phyloP scores from a whole-genome alignment of 345 rosid species.

The Raphanus sativus region DNA sequence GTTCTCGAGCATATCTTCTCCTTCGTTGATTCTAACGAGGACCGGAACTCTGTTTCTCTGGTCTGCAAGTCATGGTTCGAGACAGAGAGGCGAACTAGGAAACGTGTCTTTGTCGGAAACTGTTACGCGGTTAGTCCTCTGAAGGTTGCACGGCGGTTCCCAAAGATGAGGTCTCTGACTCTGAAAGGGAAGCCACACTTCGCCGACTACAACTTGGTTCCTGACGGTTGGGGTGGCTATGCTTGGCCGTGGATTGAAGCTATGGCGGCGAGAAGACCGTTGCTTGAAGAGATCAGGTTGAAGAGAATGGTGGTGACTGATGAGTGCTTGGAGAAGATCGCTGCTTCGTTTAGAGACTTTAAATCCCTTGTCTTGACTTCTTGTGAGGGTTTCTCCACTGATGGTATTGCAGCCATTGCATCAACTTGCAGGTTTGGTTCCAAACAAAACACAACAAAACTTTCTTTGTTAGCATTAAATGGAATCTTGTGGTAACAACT shows the following conservation, averaged over 20 bases:
- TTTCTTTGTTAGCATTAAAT: background rate
- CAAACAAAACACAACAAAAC: background rate
- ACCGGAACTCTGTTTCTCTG: background rate
- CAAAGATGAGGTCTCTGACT: background rate
- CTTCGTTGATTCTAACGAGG: background rate
- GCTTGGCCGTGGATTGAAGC: conserved; percentile 2
- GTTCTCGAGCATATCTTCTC: background rate
- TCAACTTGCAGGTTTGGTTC: background rate
- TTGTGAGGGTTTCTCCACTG: background rate
- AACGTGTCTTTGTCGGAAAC: background rate
- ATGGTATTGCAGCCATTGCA: background rate
- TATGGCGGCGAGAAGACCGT: background rate
- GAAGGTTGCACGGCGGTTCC: background rate
- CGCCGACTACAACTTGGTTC: background rate
- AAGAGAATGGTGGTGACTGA: conserved; percentile 1
- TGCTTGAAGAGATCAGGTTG: background rate
- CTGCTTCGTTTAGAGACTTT: background rate
- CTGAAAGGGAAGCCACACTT: background rate
- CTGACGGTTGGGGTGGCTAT: conserved; percentile 1
- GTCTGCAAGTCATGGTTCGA: background rate
- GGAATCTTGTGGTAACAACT: background rate
- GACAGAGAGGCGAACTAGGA: background rate
- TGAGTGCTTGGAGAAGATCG: background rate
- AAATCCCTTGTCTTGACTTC: background rate
- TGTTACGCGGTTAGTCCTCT: background rate